phyloP scores from a whole-genome alignment of 2,329 filamentous ascomycete species.

The Fusarium hostae region DNA sequence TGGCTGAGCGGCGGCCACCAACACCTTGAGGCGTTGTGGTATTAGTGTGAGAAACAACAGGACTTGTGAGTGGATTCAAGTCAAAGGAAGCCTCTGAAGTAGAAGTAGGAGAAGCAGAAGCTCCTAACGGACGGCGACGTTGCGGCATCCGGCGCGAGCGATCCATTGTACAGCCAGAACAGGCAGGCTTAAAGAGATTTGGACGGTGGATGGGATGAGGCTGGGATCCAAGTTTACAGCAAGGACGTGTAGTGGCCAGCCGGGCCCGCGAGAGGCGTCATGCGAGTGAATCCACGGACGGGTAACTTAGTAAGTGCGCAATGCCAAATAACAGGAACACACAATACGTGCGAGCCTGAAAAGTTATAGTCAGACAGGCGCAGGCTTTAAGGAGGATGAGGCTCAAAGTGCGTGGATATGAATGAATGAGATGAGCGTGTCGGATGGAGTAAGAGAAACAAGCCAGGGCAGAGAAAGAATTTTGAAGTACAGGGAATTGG shows the following conservation, averaged over 20 bases:
- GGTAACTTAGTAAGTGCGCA: constrained; percentile 24
- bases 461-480: constrained; percentile 47
- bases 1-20: constrained; percentile 49
- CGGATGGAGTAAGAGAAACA: constrained; percentile 45
- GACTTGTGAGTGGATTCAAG: constrained; percentile 47
- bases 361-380: constrained; percentile 12
- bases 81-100: constrained; percentile 48
- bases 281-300: constrained; percentile 40
- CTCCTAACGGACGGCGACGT: constrained; percentile 48
- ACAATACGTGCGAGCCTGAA: constrained; percentile 15
- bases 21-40: constrained; percentile 48
- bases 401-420: constrained; percentile 38
- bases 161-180: constrained; percentile 50
- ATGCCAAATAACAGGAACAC: constrained; percentile 25
- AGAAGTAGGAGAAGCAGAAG: constrained; percentile 51
- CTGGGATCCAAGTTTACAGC: constrained; percentile 43
- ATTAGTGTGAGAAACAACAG: constrained; percentile 48
- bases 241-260: constrained; percentile 47
- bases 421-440: constrained; percentile 45
- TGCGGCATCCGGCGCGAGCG: constrained; percentile 51
- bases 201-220: constrained; percentile 25
- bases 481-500: constrained; percentile 46
- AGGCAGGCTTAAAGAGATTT: constrained; percentile 31
- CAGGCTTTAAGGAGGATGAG: constrained; percentile 27
- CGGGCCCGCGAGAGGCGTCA: constrained; percentile 43